Evolutionary conservation across 805 yeast species (phyloP).

Genomic region (Candida maris): DNA sequence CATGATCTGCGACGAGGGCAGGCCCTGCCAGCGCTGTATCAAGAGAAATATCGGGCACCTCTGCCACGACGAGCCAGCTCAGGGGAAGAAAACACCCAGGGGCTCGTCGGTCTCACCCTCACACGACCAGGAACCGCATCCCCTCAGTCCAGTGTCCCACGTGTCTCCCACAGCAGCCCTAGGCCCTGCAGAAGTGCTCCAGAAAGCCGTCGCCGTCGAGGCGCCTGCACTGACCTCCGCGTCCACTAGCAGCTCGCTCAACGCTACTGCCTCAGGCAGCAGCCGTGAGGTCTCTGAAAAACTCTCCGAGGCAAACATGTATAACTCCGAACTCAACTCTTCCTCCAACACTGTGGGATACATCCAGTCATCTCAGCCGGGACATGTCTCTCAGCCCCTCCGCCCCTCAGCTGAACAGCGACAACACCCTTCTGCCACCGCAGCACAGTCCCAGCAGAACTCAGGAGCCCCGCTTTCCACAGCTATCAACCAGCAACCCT

Average conservation of each 20-base stretch:
- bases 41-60: conserved; percentile 85
- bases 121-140: conserved; percentile 4
- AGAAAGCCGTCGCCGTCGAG: conserved; percentile 3
- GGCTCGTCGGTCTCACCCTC: neutral
- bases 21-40: conserved; percentile 79
- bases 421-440: neutral
- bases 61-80: conserved; percentile 70
- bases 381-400: neutral
- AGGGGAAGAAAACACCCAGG: conserved; percentile 21
- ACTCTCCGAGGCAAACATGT: conserved; percentile 13
- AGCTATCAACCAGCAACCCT: conserved; percentile 59
- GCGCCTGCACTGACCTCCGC: conserved; percentile 1
- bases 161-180: conserved; percentile 4
- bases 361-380: conserved; percentile 1
- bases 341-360: conserved; percentile 2
- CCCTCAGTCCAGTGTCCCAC: neutral
- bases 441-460: conserved; percentile 2
- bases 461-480: conserved; percentile 18
- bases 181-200: conserved; percentile 8
- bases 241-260: neutral
- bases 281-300: conserved; percentile 8
- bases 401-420: neutral
- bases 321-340: conserved; percentile 5
- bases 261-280: neutral
- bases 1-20: conserved; percentile 81